Conservation (phyloP, 2,329 filamentous ascomycete species). For the Talaromyces rugulosus region DNA sequence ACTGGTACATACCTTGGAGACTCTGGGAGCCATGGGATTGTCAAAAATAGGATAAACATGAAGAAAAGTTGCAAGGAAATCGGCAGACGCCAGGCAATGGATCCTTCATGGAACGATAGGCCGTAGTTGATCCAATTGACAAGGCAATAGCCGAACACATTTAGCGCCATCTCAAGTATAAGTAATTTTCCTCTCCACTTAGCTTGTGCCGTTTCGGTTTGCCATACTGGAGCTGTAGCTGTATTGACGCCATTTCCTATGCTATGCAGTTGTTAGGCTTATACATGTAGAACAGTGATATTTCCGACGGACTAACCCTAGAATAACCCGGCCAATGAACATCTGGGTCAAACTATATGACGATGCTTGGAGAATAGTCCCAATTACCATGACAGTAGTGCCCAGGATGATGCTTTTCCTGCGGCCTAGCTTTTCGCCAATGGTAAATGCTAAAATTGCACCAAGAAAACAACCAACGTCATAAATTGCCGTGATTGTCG, state of each 20-base stretch:
- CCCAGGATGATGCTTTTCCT: slow-evolving; percentile 45
- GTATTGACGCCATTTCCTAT: slow-evolving; percentile 52
- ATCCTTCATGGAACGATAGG: slow-evolving; percentile 42
- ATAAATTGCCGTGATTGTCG: slow-evolving; percentile 52
- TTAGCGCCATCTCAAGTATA: slow-evolving; percentile 48
- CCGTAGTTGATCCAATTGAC: slow-evolving; percentile 53
- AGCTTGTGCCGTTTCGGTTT: slow-evolving; percentile 46
- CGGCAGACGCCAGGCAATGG: slow-evolving; percentile 43
- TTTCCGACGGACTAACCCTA: slow-evolving; percentile 18
- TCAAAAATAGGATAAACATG: slow-evolving; percentile 22
- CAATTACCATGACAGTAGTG: slow-evolving; percentile 46
- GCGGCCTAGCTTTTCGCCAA: slow-evolving; percentile 46
- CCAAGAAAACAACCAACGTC: slow-evolving; percentile 58
- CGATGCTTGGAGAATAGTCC: slow-evolving; percentile 46
- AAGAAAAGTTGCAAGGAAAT: slow-evolving; percentile 50
- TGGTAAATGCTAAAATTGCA: slow-evolving; percentile 40
- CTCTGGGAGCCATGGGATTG: slow-evolving; percentile 4
- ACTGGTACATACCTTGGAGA: background rate
- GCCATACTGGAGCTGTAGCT: slow-evolving; percentile 49
- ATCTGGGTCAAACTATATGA: slow-evolving; percentile 45
- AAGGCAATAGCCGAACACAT: slow-evolving; percentile 48
- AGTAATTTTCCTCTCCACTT: slow-evolving; percentile 44
- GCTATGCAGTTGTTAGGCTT: slow-evolving; percentile 22
- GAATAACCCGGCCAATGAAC: slow-evolving; percentile 45
- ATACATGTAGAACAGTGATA: background rate